Base-by-base conservation (phyloP, 2,329 filamentous ascomycete genomes). In the Truncatella angustata region DNA sequence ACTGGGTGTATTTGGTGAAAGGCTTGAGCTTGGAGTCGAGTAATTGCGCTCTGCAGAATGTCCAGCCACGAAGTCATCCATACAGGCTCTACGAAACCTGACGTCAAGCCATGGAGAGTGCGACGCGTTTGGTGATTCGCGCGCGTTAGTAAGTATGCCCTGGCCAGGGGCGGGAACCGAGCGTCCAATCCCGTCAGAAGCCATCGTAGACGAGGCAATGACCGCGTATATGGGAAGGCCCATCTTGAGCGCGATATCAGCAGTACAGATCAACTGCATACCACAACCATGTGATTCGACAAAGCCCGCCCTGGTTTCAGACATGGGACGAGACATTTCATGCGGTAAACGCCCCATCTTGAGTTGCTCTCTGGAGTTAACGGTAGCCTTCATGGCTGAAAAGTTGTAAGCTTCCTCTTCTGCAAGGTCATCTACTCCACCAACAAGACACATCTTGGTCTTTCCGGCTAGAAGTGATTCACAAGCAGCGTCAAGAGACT, bases 111-210 rank as follows among this genome's bases (percentile, higher is more conserved):
- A 52, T 1, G 62, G 61, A 1, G 65, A 62, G 1, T 56, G 12
- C 0, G 56, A 55, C 4, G 51, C 54, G n/a, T 44, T 50, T 4
- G 51, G 30, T 9, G 34, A 40, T 34, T 66, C 62, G 5, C 60
- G 54, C 1, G 64, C 68, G 23, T 58, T 56, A 5, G 61, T 64
- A 24, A 73, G 55, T 11, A 73, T 56, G 1, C 71, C 71, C 18
- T 63, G 56, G 1, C 71, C 70, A 1, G 71, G 71, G 0, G 71
- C 69, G 0, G 71, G 71, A 1, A 74, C 57, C 0, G 71, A 74
- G 2, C 70, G 61, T 0, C 68, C 63, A 34, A 60, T 55, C 5
- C 64, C 63, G 47, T 74, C 71, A 11, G 55, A 57, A 0, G 71
- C 65, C 11, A 60, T 72, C 18, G 58, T 54, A 0, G 64, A 61